phyloP scores from a whole-genome alignment of 2,329 filamentous ascomycete species.

The Aureobasidium sp. region DNA sequence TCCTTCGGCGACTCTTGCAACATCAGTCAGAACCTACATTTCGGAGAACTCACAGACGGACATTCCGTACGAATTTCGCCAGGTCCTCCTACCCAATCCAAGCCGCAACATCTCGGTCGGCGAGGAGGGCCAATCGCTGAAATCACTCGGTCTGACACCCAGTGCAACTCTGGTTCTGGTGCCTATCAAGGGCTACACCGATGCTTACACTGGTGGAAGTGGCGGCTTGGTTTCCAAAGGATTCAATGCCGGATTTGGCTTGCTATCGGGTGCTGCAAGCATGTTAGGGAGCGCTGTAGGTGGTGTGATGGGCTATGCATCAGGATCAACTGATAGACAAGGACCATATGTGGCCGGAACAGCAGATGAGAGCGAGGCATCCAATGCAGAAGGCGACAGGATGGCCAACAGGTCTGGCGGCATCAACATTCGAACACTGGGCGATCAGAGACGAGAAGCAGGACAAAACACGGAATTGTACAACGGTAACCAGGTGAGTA shows the following conservation, averaged over 20 bases:
- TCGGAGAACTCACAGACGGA: constrained; percentile 45
- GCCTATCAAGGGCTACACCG: constrained; percentile 56
- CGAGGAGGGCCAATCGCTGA: constrained; percentile 64
- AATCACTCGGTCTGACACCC: constrained; percentile 65
- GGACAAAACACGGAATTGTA: constrained; percentile 63
- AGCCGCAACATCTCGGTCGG: constrained; percentile 65
- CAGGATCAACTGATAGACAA: constrained; percentile 8
- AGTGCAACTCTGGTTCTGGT: constrained; percentile 78
- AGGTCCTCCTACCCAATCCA: constrained; percentile 71
- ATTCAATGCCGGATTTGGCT: constrained; percentile 31
- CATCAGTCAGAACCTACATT: constrained; percentile 70
- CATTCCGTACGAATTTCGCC: constrained; percentile 71
- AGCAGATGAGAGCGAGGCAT: constrained; percentile 20
- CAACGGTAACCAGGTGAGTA: constrained; percentile 78
- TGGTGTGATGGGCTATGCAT: constrained; percentile 20
- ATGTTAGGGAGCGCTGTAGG: constrained; percentile 30
- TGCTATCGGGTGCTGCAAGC: constrained; percentile 31
- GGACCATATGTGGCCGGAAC: constrained; percentile 26
- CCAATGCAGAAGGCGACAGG: constrained; percentile 22
- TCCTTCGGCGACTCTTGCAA: constrained; percentile 52
- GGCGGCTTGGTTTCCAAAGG: constrained; percentile 24
- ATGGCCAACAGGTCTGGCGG: constrained; percentile 21
- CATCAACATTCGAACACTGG: constrained; percentile 40
- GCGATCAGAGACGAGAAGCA: constrained; percentile 36
- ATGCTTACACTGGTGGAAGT: constrained; percentile 47